Percentiles rank a stretch among this genome's conserved stretches.
Evolutionary conservation across 2,329 filamentous ascomycete genomes (phyloP).

Genomic region (Thyridium curvatum): DNA sequence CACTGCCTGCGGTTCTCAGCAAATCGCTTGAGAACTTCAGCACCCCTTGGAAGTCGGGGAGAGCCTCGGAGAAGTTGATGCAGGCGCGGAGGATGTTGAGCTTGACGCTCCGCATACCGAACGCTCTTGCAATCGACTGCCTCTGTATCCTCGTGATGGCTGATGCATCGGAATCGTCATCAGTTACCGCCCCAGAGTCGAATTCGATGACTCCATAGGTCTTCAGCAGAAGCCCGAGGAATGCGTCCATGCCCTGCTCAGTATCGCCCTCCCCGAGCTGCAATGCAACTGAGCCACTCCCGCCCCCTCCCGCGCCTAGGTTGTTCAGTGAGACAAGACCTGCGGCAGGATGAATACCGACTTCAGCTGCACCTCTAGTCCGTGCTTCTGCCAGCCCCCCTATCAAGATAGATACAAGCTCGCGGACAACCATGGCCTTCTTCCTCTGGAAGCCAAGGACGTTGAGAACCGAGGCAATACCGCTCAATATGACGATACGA

Average conservation of each 20-base stretch:
- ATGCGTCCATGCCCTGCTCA: slow-evolving; percentile 58
- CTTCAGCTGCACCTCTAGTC: slow-evolving; percentile 89
- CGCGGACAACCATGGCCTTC: slow-evolving; percentile 82
- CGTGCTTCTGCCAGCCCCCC: slow-evolving; percentile 83
- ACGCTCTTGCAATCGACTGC: slow-evolving; percentile 54
- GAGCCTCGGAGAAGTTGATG: slow-evolving; percentile 86
- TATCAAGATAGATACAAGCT: slow-evolving; percentile 77
- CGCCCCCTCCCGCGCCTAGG: no score
- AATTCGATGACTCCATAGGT: slow-evolving; percentile 59
- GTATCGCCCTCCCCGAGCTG: slow-evolving; percentile 60
- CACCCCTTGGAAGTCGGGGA: slow-evolving; percentile 89
- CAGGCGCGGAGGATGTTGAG: slow-evolving; percentile 83
- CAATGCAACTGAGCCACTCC: slow-evolving; percentile 30
- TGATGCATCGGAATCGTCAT: slow-evolving; percentile 43
- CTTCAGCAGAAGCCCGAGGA: slow-evolving; percentile 55
- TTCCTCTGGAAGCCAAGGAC: slow-evolving; percentile 77
- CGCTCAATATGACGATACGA: slow-evolving; percentile 72
- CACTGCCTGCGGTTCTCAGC: slow-evolving; percentile 73
- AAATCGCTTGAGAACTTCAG: slow-evolving; percentile 80
- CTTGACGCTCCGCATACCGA: slow-evolving; percentile 76
- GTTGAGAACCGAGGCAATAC: slow-evolving; percentile 81
- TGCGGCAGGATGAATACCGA: slow-evolving; percentile 89
- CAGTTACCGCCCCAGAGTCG: slow-evolving; percentile 21
- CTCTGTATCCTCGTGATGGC: slow-evolving; percentile 52
- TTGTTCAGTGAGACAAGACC: slow-evolving; percentile 69